These are phyloP conservation scores for Fusarium coffeatum DNA, from an alignment of 2,329 filamentous ascomycete species.

Conservation along the genomic window DNA sequence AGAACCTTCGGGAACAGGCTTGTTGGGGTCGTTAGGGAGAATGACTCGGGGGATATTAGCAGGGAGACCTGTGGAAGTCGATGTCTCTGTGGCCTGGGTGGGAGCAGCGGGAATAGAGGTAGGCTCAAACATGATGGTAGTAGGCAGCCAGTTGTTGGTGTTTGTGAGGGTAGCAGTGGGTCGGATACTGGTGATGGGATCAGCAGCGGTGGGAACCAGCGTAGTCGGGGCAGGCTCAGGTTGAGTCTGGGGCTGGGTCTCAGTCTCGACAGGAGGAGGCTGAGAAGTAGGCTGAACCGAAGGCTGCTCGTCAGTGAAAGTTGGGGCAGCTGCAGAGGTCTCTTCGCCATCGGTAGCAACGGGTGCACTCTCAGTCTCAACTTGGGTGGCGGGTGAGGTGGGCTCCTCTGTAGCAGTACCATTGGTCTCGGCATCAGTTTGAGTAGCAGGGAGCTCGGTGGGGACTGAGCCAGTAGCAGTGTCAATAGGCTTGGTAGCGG, in stretches of 20 bases:
- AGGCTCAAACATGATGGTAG: slow-evolving; percentile 69
- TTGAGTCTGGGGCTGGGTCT: slow-evolving; percentile 6
- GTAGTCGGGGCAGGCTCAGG: slow-evolving; percentile 35
- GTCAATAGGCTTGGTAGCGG: slow-evolving; percentile 21
- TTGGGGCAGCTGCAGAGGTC: slow-evolving; percentile 15
- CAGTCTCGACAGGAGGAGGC: slow-evolving; percentile 23
- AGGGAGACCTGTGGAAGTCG: slow-evolving; percentile 68
- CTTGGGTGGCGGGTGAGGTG: slow-evolving; percentile 10
- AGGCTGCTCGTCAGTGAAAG: slow-evolving; percentile 19
- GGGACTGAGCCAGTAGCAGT: slow-evolving; percentile 11
- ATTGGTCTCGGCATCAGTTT: slow-evolving; percentile 31
- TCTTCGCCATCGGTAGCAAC: slow-evolving; percentile 6
- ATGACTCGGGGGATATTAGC: slow-evolving; percentile 79
- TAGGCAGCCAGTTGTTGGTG: slow-evolving; percentile 64
- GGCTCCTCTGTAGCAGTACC: slow-evolving; percentile 29
- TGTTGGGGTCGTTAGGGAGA: slow-evolving; percentile 70
- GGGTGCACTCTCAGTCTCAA: slow-evolving; percentile 15
- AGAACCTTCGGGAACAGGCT: slow-evolving; percentile 69
- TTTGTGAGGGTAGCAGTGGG: slow-evolving; percentile 58
- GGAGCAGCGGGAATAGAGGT: slow-evolving; percentile 49
- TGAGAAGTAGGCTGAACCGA: slow-evolving; percentile 26
- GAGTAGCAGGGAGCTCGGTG: slow-evolving; percentile 13
- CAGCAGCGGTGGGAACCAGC: slow-evolving; percentile 31
- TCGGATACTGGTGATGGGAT: slow-evolving; percentile 55
- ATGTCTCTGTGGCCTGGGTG: slow-evolving; percentile 52